Evolutionary conservation across 148 eudicot species (phyloP).

Genomic region (Pouteria glomerata): DNA sequence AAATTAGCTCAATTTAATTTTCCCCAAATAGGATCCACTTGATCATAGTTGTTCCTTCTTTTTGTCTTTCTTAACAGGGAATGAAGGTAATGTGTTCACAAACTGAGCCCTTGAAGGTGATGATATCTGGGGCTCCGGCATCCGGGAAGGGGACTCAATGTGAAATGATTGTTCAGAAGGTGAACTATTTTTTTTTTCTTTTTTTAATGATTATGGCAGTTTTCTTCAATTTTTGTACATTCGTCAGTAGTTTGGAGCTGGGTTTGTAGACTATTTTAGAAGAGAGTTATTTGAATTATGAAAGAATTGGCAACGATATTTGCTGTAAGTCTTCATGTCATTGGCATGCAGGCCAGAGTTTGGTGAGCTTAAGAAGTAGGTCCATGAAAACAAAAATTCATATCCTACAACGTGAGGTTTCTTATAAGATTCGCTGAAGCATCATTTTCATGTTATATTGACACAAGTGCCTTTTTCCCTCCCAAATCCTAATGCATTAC

Average conservation of each 20-base stretch:
- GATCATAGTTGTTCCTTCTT: background rate
- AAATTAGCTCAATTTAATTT: background rate
- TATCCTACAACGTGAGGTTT: background rate
- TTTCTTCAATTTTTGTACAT: background rate
- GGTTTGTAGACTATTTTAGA: background rate
- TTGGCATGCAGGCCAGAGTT: background rate
- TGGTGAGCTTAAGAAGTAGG: background rate
- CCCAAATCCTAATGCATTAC: background rate
- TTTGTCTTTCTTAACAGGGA: slow-evolving; percentile 17
- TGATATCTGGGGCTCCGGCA: slow-evolving; percentile 98
- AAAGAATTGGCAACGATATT: no score
- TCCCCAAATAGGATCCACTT: background rate
- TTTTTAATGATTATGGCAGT: background rate
- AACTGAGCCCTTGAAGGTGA: slow-evolving; percentile 79
- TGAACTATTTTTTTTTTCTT: slow-evolving; percentile 9
- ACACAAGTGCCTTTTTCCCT: background rate
- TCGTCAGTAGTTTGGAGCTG: background rate
- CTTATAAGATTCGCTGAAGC: background rate
- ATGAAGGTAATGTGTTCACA: slow-evolving; percentile 39
- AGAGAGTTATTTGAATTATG: background rate
- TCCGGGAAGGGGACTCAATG: slow-evolving; percentile 99
- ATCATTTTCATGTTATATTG: background rate
- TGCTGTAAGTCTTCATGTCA: background rate
- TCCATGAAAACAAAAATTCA: background rate
- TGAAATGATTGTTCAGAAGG: slow-evolving; percentile 79